phyloP scores from a whole-genome alignment of 805 yeast genomes.

The Metschnikowia borealis region DNA sequence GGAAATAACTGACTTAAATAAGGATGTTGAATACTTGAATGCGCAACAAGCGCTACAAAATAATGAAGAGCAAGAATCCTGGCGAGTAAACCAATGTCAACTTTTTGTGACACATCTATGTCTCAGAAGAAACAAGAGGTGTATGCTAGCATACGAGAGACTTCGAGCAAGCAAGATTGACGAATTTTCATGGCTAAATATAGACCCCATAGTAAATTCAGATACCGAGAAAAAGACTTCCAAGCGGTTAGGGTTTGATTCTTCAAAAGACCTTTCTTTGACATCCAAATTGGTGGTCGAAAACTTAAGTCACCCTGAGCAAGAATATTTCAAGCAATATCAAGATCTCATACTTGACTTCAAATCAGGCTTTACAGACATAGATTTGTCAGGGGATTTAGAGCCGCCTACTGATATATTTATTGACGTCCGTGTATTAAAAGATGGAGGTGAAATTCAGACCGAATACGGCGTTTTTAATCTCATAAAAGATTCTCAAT shows the following conservation, averaged over 20 bases:
- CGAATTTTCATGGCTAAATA: slow-evolving; percentile 67
- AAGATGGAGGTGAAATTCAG: slow-evolving; percentile 95
- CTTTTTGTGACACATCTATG: slow-evolving; percentile 67
- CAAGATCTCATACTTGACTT: slow-evolving; percentile 67
- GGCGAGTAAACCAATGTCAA: slow-evolving; percentile 56
- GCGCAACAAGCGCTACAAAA: slow-evolving; percentile 24
- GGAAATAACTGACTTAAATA: slow-evolving; percentile 64
- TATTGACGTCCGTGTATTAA: slow-evolving; percentile 87
- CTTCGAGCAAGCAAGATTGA: slow-evolving; percentile 65
- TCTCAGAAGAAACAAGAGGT: slow-evolving; percentile 85
- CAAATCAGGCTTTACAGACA: slow-evolving; percentile 74
- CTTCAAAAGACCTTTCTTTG: slow-evolving; percentile 1
- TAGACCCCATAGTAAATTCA: slow-evolving; percentile 40
- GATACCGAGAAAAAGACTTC: slow-evolving; percentile 4
- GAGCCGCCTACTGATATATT: slow-evolving; percentile 90
- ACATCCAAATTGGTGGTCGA: slow-evolving; percentile 29
- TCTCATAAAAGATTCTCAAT: slow-evolving; percentile 87
- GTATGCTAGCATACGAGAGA: slow-evolving; percentile 78
- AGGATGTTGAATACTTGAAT: slow-evolving; percentile 49
- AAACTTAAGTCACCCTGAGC: slow-evolving; percentile 71
- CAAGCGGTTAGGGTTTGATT: slow-evolving; percentile 1
- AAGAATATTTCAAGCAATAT: slow-evolving; percentile 69
- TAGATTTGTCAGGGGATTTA: slow-evolving; percentile 84
- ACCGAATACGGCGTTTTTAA: slow-evolving; percentile 97
- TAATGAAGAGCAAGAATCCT: slow-evolving; percentile 30